Conservation (phyloP, 495 filamentous ascomycete genomes). For the Mycothermus thermophilus region DNA sequence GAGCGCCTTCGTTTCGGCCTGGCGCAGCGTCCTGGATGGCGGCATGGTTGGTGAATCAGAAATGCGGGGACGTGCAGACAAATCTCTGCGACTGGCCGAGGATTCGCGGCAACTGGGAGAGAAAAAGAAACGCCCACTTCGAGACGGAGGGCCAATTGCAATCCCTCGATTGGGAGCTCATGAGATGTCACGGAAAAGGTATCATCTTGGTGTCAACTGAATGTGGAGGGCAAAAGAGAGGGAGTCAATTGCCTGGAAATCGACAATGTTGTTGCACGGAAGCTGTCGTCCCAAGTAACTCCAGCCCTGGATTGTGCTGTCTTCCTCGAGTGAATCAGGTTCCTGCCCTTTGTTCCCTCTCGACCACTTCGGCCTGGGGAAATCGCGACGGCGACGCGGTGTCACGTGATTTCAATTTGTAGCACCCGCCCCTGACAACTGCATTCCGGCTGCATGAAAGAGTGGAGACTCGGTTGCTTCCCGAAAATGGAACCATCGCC, state of each 20-base stretch:
- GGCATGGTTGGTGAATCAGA: background rate
- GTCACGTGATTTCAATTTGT: conserved; percentile 9
- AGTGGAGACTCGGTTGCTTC: background rate
- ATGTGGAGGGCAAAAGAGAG: no score
- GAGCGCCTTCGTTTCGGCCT: conserved; percentile 11
- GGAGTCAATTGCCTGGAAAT: no score
- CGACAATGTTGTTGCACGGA: no score
- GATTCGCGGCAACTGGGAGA: conserved; percentile 1
- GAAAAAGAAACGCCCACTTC: background rate
- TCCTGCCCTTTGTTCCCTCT: background rate
- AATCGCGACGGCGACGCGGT: conserved; percentile 11
- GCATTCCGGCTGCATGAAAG: background rate
- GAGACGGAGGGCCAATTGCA: background rate
- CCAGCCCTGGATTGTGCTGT: no score
- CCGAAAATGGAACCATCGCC: no score
- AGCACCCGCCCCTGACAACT: background rate
- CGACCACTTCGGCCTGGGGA: no score
- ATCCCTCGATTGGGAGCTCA: background rate
- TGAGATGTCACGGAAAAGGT: no score
- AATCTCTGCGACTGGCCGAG: background rate
- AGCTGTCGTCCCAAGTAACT: no score
- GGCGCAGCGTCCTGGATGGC: conserved; percentile 7
- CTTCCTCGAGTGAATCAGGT: background rate
- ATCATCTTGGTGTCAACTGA: no score
- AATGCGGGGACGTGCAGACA: no score